These are phyloP conservation scores for Apiospora rasikravindrae DNA, from an alignment of 2,329 filamentous ascomycete genomes.

Conservation along the genomic window DNA sequence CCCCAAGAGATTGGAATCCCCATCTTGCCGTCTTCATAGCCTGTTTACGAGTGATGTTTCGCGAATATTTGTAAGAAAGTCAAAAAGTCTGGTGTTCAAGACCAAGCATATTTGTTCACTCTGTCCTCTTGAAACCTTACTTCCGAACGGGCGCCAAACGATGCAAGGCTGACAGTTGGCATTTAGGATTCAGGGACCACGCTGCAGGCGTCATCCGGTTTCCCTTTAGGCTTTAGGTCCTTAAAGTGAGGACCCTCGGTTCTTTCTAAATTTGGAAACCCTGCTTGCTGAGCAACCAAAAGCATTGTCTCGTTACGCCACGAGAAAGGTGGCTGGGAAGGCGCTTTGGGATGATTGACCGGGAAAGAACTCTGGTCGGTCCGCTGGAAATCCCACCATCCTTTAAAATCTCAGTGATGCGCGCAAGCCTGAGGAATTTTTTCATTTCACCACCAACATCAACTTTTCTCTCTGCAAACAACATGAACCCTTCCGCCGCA, in stretches of 20 bases:
- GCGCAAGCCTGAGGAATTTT: not conserved
- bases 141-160: slow-evolving; percentile 8
- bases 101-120: slow-evolving; percentile 6
- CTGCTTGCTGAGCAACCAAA: too few relatives aligned
- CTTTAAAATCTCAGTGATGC: not conserved
- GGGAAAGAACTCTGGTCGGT: not conserved
- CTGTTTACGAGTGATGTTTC: not conserved
- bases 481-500: not conserved
- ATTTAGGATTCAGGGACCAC: slow-evolving; percentile 12
- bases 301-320: not conserved
- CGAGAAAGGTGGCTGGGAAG: not conserved
- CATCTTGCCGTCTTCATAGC: slow-evolving; percentile 12
- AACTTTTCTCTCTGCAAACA: not conserved
- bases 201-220: slow-evolving; percentile 9
- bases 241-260: not conserved
- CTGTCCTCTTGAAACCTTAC: slow-evolving; percentile 13
- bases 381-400: not conserved
- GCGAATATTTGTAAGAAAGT: not conserved
- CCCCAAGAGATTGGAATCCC: slow-evolving; percentile 22
- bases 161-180: slow-evolving; percentile 15
- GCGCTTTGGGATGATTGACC: not conserved
- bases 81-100: not conserved
- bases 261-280: slow-evolving; percentile 5
- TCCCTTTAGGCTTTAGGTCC: not conserved
- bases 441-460: not conserved